Evolutionary conservation across 257 asterid genomes (phyloP).

Genomic region (Handroanthus guayacan): DNA sequence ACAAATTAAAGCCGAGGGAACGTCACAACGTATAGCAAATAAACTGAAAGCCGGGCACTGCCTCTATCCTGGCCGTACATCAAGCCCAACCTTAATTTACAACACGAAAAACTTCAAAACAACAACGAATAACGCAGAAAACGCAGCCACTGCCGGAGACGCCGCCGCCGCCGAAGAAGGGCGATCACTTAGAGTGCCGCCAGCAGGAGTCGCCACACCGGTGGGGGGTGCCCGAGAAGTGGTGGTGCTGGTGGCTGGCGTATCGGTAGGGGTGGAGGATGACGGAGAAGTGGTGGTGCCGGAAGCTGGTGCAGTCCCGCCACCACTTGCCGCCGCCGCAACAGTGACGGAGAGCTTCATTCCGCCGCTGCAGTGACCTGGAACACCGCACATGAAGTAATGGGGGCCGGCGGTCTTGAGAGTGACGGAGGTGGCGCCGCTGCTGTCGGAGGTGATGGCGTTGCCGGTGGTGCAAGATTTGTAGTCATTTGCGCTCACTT

Average conservation of each 20-base stretch:
- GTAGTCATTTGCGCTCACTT: constrained; percentile 70
- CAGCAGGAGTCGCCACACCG: constrained; percentile 31
- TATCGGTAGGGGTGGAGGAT: constrained; percentile 23
- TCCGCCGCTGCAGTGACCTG: constrained; percentile 76
- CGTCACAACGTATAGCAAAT: too few species aligned
- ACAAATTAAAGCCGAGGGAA: not conserved
- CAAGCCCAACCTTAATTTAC: constrained; percentile 16
- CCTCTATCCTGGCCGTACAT: constrained; percentile 62
- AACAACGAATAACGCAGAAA: constrained; percentile 23
- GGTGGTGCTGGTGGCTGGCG: constrained; percentile 17
- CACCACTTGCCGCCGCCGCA: constrained; percentile 35
- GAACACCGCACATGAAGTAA: constrained; percentile 66
- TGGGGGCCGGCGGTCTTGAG: constrained; percentile 66
- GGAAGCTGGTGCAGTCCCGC: constrained; percentile 31
- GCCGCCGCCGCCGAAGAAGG: constrained; percentile 45
- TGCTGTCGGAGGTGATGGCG: constrained; percentile 68
- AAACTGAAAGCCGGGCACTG: constrained; percentile 52
- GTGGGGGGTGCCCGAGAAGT: constrained; percentile 38
- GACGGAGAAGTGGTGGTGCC: constrained; percentile 38
- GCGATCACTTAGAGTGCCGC: constrained; percentile 17
- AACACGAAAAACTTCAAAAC: constrained; percentile 32
- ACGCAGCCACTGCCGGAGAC: constrained; percentile 41
- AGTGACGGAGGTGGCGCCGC: constrained; percentile 73
- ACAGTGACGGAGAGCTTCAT: constrained; percentile 68
- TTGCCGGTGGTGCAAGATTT: constrained; percentile 64